Evolutionary conservation across 441 rosid species (phyloP), one percentile per base, ranked within the genome.

Genomic region (Lepidium campestre): DNA sequence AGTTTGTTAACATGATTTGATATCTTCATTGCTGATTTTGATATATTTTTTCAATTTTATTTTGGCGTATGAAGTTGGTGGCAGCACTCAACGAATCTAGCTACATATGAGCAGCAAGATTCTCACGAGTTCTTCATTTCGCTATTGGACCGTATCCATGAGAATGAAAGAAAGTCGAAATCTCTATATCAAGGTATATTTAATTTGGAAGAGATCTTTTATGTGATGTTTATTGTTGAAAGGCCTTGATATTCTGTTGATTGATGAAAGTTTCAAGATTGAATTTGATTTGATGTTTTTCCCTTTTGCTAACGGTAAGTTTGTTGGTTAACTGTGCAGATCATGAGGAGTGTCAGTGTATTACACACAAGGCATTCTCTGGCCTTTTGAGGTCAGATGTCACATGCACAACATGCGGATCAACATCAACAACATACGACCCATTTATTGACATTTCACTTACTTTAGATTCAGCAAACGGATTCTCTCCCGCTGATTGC

Each of bases 81-180:
- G 97, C 84, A 80, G 82, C 92, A 88, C 80, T 83, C 90, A 22
- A 75, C 81, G 18, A 83, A 83, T 86, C 79, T 87, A 73, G 94
- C 96, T 65, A 79, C 91, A 44, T 91, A 89, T 53, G 85, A 83
- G 72, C 87, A 91, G 85, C 93, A 89, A 62, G 97, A 87, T 81
- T 91, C 96, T 65, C 94, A 91, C 36, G 97, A 89, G 77, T 89
- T 89, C 82, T 87, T 89, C 78, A 91, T 91, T 48, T 89, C 97
- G 18, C 66, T 89, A 63, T 80, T 91, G 71, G 89, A 87, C 63
- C 80, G 81, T 31, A 87, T 91, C 75, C 97, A 91, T 75, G 93
- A 89, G 80, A 89, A 63, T 49, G 89, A 77, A 58, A 83, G 84
- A 41, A 81, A 81, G 77, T 72, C 84, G 37, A 80, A 61, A 60